A percentile compares a stretch with the other conserved stretches of the same genome.
These are phyloP conservation scores for Xerocomus amazonicus DNA, from an alignment of 1,284 basidiomycete species.

Conservation along the genomic window DNA sequence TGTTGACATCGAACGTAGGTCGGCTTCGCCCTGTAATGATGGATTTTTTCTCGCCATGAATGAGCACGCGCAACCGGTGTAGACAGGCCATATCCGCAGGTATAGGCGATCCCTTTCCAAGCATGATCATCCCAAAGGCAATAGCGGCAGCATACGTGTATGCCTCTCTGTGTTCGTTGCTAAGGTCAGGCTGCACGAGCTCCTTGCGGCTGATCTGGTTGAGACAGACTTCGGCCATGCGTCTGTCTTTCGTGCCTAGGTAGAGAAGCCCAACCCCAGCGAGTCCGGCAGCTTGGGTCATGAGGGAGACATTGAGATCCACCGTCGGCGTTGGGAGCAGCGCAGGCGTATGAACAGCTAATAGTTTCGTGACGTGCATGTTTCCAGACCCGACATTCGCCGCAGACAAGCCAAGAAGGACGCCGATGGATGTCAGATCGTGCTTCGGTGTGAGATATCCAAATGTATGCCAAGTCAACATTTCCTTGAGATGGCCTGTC, in stretches of 20 bases:
- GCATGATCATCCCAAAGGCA: conserved; percentile 94
- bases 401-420: conserved; percentile 88
- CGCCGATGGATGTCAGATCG: conserved; percentile 89
- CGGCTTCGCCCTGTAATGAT: conserved; percentile 37
- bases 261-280: conserved; percentile 89
- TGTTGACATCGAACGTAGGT: conserved; percentile 71
- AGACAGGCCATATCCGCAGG: conserved; percentile 74
- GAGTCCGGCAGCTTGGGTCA: conserved; percentile 89
- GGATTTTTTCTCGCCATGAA: conserved; percentile 64
- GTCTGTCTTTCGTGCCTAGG: conserved; percentile 81
- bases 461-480: conserved; percentile 88
- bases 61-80: conserved; percentile 61
- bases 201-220: conserved; percentile 79
- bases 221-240: conserved; percentile 90
- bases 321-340: conserved; percentile 84
- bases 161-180: conserved; percentile 83
- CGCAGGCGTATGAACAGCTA: conserved; percentile 92
- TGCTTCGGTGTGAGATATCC: conserved; percentile 94
- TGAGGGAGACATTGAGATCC: conserved; percentile 85
- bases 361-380: conserved; percentile 81
- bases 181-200: conserved; percentile 76
- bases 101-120: conserved; percentile 77
- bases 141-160: conserved; percentile 89
- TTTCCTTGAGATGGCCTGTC: conserved; percentile 82
- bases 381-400: conserved; percentile 90